Evolutionary conservation across 208 protist genomes (phyloP).

Genomic region (Entamoeba moshkovskii): DNA sequence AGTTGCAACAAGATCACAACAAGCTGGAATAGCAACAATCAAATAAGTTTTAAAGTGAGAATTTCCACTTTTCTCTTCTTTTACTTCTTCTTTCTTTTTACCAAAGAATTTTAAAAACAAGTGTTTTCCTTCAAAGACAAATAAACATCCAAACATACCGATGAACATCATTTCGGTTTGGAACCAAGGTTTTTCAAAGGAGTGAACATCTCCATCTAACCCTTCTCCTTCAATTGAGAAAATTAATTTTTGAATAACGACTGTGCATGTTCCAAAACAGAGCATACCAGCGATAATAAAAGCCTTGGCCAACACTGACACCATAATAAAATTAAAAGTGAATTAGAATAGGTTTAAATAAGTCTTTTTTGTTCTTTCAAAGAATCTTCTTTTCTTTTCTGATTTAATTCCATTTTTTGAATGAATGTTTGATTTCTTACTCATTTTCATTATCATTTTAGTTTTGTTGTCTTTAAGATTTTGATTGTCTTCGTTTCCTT

Average conservation of each 20-base stretch:
- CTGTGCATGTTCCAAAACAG: conserved; percentile 24
- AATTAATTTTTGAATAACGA: conserved; percentile 25
- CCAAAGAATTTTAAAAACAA: neutral
- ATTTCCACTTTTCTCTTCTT: neutral
- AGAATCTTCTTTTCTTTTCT: too few species aligned
- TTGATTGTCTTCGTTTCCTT: too few species aligned
- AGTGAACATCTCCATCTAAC: neutral
- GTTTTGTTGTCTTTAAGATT: too few species aligned
- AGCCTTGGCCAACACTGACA: neutral
- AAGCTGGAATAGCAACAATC: conserved; percentile 7
- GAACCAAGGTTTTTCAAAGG: conserved; percentile 25
- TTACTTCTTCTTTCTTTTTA: neutral
- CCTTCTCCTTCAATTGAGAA: conserved; percentile 2
- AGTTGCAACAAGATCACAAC: conserved; percentile 57
- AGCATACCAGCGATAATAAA: conserved; percentile 13
- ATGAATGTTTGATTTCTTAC: too few species aligned
- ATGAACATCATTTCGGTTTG: conserved; percentile 26
- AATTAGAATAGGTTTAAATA: too few species aligned
- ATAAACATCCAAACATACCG: conserved; percentile 26
- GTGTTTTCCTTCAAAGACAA: conserved; percentile 5
- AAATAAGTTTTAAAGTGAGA: neutral
- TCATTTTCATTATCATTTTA: too few species aligned
- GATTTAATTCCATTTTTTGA: too few species aligned
- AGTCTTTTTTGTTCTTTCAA: too few species aligned
- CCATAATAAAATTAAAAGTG: too few species aligned